Conservation (phyloP, 108 stramenopile species). For the Stephanodiscus triporus region DNA sequence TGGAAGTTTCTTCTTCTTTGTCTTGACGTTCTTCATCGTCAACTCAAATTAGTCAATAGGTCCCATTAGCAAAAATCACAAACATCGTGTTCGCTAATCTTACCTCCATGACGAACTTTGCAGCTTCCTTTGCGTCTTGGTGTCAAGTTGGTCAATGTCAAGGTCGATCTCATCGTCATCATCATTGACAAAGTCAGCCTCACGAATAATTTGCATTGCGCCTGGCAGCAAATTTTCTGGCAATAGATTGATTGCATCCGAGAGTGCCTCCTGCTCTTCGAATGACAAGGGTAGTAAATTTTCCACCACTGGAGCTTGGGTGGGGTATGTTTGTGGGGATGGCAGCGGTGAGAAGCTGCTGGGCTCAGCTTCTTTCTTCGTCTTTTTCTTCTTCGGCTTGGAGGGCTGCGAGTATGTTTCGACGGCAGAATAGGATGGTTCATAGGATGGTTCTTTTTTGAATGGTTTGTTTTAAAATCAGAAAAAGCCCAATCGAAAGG, state of each 20-base stretch:
- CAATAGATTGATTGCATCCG: slow-evolving; percentile 76
- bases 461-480: too few relatives aligned
- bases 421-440: not conserved
- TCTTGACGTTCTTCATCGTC: slow-evolving; percentile 22
- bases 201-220: slow-evolving; percentile 85
- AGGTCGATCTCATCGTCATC: slow-evolving; percentile 89
- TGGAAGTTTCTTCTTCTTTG: slow-evolving; percentile 54
- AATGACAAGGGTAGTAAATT: slow-evolving; percentile 64
- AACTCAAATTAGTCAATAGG: slow-evolving; percentile 38
- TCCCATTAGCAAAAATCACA: slow-evolving; percentile 13
- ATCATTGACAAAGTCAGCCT: slow-evolving; percentile 69
- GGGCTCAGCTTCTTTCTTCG: slow-evolving; percentile 45
- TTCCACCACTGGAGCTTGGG: slow-evolving; percentile 42
- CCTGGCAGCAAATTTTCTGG: slow-evolving; percentile 62
- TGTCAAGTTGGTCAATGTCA: slow-evolving; percentile 85
- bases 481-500: too few relatives aligned
- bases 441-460: not conserved
- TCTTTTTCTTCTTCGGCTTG: slow-evolving; percentile 61
- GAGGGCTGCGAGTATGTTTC: slow-evolving; percentile 17
- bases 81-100: slow-evolving; percentile 33
- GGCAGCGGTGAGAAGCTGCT: not conserved
- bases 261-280: slow-evolving; percentile 82
- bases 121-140: slow-evolving; percentile 77
- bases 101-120: slow-evolving; percentile 81
- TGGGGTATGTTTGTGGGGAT: slow-evolving; percentile 25